These are phyloP conservation scores for Henckelia pumila DNA, from an alignment of 257 asterid genomes.

Conservation along the genomic window DNA sequence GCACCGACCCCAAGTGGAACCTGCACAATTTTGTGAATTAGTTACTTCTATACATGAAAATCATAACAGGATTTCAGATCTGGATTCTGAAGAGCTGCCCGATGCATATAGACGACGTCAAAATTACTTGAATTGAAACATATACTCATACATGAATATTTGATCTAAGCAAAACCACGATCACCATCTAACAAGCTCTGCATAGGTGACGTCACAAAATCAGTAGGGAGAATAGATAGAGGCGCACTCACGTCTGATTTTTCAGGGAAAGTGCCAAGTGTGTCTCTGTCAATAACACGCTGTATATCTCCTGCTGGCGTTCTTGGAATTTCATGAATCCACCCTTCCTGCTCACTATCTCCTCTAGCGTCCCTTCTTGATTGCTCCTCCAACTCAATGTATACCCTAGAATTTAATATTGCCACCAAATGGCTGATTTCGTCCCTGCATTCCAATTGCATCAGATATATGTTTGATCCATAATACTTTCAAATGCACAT, in stretches of 20 bases:
- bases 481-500: constrained; percentile 4
- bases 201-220: background rate
- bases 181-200: background rate
- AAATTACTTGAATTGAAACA: constrained; percentile 5
- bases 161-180: constrained; percentile 9
- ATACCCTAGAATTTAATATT: constrained; percentile 55
- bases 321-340: constrained; percentile 39
- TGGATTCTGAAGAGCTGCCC: background rate
- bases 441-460: constrained; percentile 49
- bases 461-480: constrained; percentile 18
- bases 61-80: background rate
- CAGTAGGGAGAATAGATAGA: constrained; percentile 2
- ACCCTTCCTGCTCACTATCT: constrained; percentile 33
- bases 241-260: constrained; percentile 46
- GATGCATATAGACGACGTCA: background rate
- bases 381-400: constrained; percentile 37
- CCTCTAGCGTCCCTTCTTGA: constrained; percentile 33
- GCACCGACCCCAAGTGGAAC: constrained; percentile 62
- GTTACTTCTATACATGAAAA: constrained; percentile 9
- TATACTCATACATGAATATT: constrained; percentile 3
- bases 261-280: constrained; percentile 36
- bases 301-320: constrained; percentile 38
- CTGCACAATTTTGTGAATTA: constrained; percentile 40
- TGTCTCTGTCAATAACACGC: constrained; percentile 31
- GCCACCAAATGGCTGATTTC: constrained; percentile 61